phyloP scores from a whole-genome alignment of 345 rosid species.

The Salix arbutifolia region DNA sequence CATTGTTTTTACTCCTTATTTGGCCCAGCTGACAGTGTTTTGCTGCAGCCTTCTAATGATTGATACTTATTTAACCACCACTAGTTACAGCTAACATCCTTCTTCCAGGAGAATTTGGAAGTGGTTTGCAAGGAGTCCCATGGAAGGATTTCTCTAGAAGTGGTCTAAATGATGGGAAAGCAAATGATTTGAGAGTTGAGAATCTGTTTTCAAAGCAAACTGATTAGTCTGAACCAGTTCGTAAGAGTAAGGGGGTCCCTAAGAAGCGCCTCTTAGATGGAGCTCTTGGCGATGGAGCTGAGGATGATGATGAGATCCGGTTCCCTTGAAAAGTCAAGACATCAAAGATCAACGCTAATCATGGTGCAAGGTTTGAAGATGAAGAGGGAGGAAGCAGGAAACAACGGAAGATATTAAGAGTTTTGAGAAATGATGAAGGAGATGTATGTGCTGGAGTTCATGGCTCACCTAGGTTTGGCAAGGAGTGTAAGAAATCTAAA shows the following conservation, averaged over 20 bases:
- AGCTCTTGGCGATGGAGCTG: constrained; percentile 22
- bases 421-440: constrained; percentile 31
- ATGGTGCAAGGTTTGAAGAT: constrained; percentile 26
- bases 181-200: constrained; percentile 27
- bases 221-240: constrained; percentile 18
- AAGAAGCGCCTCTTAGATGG: constrained; percentile 23
- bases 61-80: not conserved
- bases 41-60: not conserved
- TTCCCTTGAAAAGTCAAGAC: constrained; percentile 23
- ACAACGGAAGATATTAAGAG: constrained; percentile 25
- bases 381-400: constrained; percentile 26
- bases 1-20: not conserved
- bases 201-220: constrained; percentile 21
- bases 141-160: constrained; percentile 23
- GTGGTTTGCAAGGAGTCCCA: constrained; percentile 14
- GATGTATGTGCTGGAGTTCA: not conserved
- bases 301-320: constrained; percentile 28
- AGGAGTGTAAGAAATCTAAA: constrained; percentile 21
- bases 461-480: constrained; percentile 14
- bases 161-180: constrained; percentile 18
- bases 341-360: constrained; percentile 19
- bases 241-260: constrained; percentile 26
- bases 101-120: constrained; percentile 18
- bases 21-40: not conserved
- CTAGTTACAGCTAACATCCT: not conserved